phyloP scores from a whole-genome alignment of 768 basidiomycete genomes.

The Termitomyces sp. region DNA sequence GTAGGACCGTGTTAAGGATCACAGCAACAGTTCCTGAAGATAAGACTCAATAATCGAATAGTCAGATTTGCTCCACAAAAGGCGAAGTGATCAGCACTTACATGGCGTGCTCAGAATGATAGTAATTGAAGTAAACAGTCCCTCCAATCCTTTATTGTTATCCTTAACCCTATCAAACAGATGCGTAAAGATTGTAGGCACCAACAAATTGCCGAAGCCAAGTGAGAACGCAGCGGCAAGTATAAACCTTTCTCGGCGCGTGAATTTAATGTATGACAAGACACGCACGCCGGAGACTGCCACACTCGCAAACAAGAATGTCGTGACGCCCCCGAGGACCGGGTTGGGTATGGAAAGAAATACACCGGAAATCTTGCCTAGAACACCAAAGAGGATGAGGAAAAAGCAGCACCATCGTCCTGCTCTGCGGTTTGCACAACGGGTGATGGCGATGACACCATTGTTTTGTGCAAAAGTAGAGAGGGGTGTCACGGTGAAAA shows the following conservation, averaged over 20 bases:
- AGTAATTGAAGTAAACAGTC: constrained; percentile 74
- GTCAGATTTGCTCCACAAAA: background rate
- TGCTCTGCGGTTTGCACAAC: constrained; percentile 77
- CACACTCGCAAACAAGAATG: constrained; percentile 81
- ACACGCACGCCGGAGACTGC: constrained; percentile 70
- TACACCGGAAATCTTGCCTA: constrained; percentile 81
- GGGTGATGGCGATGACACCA: constrained; percentile 80
- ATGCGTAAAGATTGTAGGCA: constrained; percentile 61
- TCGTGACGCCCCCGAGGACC: constrained; percentile 83
- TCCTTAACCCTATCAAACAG: constrained; percentile 62
- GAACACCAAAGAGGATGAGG: constrained; percentile 74
- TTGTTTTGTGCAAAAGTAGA: constrained; percentile 75
- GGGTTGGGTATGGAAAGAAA: constrained; percentile 84
- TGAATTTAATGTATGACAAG: constrained; percentile 55
- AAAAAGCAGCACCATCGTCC: constrained; percentile 79
- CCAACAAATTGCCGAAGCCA: constrained; percentile 70
- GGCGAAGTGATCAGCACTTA: constrained; percentile 32
- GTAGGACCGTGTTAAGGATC: constrained; percentile 56
- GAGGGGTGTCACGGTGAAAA: constrained; percentile 80
- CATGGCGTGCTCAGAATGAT: constrained; percentile 82
- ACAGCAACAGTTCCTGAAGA: constrained; percentile 56
- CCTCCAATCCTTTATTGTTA: constrained; percentile 53
- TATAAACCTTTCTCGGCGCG: constrained; percentile 65
- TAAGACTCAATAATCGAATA: constrained; percentile 37
- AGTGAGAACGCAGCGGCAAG: constrained; percentile 67